Evolutionary conservation across 1,139 yeast genomes (phyloP), one percentile per base, ranked within the genome.

Genomic region (Protomyces macrosporus): DNA sequence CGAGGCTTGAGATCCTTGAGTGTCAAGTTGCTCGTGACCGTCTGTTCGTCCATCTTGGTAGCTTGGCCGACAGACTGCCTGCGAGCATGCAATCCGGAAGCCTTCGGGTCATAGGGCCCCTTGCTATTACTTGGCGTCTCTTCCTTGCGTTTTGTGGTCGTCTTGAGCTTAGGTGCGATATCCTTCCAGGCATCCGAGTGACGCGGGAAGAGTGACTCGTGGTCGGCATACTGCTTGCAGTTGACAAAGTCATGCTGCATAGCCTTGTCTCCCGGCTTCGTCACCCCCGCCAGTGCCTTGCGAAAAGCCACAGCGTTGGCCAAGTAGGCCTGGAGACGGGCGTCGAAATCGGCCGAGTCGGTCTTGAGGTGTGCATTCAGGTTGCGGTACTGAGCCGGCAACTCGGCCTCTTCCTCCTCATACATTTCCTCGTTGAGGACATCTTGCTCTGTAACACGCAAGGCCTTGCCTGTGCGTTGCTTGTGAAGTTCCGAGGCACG

Each of bases 111-210:
- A 30, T 58, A 58, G 2, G 62, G 62, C 32, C 30, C 48, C 16
- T 45, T 56, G 30, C 55, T 23, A 33, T 56, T 6, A 35, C n/a
- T 14, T 7, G 40, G n/a, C n/a, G 16, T 58, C 30, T 34, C 23
- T 6, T 45, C 54, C 2, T 30, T 4, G 9, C n/a, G 14, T 30
- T 53, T 42, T 35, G 33, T 50, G 60, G 37, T 33, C 53, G 39
- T 6, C 37, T 32, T 23, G 62, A 16, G 45, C 53, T 58, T 30
- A 52, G 62, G 36, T 16, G 53, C 45, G 12, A 58, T 52, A 30
- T 58, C 62, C 53, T 58, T 58, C 62, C 62, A 58, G 12, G 62
- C 56, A 51, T 58, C 62, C 7, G 62, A 58, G 33, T 58, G 62
- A 40, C 53, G 39, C 7, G 62, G 62, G 53, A 58, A 58, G 12